Evolutionary conservation across 805 yeast genomes (phyloP).

Genomic region (Ogataea corticis): DNA sequence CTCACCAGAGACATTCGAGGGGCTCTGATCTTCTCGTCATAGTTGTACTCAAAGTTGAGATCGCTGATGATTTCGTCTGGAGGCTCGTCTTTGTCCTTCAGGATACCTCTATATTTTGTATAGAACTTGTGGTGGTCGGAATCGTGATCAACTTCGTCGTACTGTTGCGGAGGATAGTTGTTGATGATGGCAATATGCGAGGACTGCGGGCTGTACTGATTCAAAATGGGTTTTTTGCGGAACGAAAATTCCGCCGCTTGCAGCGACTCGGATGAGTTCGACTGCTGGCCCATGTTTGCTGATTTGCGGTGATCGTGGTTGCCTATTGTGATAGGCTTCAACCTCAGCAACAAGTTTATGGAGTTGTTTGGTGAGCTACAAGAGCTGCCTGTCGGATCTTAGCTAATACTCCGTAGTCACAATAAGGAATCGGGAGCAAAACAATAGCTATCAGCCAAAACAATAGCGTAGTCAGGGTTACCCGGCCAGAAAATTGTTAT

Average conservation of each 20-base stretch:
- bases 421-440: not conserved
- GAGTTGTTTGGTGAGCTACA: too few species aligned
- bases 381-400: not conserved
- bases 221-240: constrained; percentile 30
- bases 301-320: not conserved
- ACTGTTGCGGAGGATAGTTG: constrained; percentile 34
- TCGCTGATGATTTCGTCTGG: constrained; percentile 30
- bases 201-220: constrained; percentile 15
- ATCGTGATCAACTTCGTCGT: constrained; percentile 30
- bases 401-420: not conserved
- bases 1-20: constrained; percentile 48
- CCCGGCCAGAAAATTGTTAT: not conserved
- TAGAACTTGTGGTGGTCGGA: constrained; percentile 33
- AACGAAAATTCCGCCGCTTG: constrained; percentile 28
- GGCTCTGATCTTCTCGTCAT: constrained; percentile 56
- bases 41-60: constrained; percentile 38
- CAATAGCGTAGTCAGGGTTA: not conserved
- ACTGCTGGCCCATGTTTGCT: constrained; percentile 1
- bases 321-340: not conserved
- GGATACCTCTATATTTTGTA: constrained; percentile 32
- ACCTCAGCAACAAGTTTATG: not conserved
- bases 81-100: constrained; percentile 32
- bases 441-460: not conserved
- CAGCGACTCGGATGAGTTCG: not conserved
- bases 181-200: constrained; percentile 32